Base-by-base conservation (phyloP, 2,329 filamentous ascomycete genomes). In the Sclerotinia glacialis region DNA sequence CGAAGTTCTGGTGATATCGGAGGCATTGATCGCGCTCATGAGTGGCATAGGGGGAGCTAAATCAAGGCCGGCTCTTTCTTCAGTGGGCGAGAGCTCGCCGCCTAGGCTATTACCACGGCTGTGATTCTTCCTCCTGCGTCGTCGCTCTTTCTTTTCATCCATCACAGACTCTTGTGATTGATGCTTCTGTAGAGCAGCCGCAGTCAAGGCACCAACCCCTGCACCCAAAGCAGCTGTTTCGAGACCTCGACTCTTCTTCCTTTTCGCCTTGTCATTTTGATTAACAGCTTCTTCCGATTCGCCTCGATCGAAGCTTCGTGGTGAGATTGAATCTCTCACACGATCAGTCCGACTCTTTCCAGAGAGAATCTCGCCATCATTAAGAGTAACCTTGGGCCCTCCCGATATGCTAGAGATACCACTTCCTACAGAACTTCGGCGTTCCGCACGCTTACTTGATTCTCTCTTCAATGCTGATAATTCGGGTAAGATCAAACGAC, bases 381-480 rank as follows among this genome's bases (percentile, higher is more conserved):
- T 75, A 21, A 88, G 78, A 12, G 86, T 82, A 37, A 89, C 83
- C 71, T 86, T 86, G 16, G 86, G 86, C 71, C 84, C 52, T 74
- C 78, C 52, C 73, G 80, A 83, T 65, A 89, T 87, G 69, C 84
- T 82, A 5, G 83, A 83, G 28, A 80, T 77, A 28, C 82, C 82
- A 67, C 80, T 89, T 18, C 64, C 64, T 21, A 49, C 31, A 23
- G 64, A 61, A 14, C 37, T 61, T 28, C 64, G 47, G 16, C 64
- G 64, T 23, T 54, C 62, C 70, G 89, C 85, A 69, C 89, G 87
- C 70, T 89, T 89, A 77, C 91, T 93, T 76, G 94, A 91, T 75
- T 97, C 93, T 73, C 93, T 88, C 78, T 97, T 97, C 65, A 99
- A 82, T 12, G 93, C 92, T 72, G 92, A 94, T 54, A 99, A 83